These are phyloP conservation scores for Davidsoniella virescens DNA, from an alignment of 2,329 filamentous ascomycete species.

Conservation along the genomic window DNA sequence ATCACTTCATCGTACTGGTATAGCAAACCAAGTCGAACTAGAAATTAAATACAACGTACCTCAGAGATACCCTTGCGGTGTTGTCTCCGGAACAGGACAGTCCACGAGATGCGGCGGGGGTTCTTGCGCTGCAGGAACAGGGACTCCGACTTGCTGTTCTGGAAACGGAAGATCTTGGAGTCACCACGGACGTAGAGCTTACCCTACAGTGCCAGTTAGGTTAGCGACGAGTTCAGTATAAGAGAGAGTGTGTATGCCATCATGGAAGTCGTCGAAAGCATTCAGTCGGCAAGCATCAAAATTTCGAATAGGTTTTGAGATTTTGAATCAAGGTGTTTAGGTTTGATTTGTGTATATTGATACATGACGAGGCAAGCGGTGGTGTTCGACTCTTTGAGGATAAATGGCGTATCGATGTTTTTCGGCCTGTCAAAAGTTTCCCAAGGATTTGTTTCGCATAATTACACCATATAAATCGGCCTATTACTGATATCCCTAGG, in stretches of 20 bases:
- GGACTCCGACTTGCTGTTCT: conserved; percentile 98
- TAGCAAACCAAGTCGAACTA: no score
- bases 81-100: conserved; percentile 91
- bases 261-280: background rate
- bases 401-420: no score
- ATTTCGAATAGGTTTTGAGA: no score
- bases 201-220: conserved; percentile 45
- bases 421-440: no score
- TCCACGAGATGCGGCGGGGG: conserved; percentile 98
- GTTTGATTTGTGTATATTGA: no score
- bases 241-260: background rate
- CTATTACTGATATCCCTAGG: no score
- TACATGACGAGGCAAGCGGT: no score
- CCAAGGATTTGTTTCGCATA: no score
- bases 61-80: conserved; percentile 99
- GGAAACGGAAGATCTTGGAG: conserved; percentile 99
- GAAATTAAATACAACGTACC: conserved; percentile 42
- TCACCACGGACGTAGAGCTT: conserved; percentile 99
- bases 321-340: no score
- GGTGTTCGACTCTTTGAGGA: no score
- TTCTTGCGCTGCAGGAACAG: conserved; percentile 99
- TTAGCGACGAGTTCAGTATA: conserved; percentile 3
- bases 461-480: no score
- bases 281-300: background rate
- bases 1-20: no score